These are phyloP conservation scores for Lepiota subincarnata DNA, from an alignment of 768 basidiomycete species.

Conservation along the genomic window DNA sequence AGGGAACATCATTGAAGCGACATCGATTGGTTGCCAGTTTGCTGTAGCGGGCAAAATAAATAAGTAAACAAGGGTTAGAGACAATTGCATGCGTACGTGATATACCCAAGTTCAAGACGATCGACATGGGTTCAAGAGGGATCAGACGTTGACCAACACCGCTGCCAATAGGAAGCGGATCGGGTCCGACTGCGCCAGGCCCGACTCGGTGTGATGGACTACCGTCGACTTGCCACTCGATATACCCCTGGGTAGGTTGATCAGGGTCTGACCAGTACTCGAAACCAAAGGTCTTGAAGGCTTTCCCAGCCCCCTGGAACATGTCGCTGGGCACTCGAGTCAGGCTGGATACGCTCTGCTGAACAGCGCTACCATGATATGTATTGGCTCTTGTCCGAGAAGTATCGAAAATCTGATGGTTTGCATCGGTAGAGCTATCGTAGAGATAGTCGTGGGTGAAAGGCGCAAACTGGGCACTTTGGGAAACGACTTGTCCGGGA, in stretches of 20 bases:
- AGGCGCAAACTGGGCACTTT: conserved; percentile 69
- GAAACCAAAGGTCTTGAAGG: conserved; percentile 42
- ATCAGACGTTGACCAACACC: conserved; percentile 58
- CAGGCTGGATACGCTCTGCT: conserved; percentile 52
- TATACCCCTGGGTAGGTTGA: conserved; percentile 51
- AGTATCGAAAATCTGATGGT: conserved; percentile 31
- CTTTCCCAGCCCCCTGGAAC: conserved; percentile 53
- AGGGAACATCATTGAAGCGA: conserved; percentile 60
- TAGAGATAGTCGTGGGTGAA: conserved; percentile 42
- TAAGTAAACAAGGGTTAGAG: not conserved
- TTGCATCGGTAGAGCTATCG: conserved; percentile 25
- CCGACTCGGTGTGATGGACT: conserved; percentile 45
- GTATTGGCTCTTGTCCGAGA: conserved; percentile 31
- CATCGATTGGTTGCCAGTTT: conserved; percentile 63
- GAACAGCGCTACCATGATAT: conserved; percentile 52
- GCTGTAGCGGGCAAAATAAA: conserved; percentile 24
- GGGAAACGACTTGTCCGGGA: conserved; percentile 60
- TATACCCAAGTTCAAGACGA: conserved; percentile 61
- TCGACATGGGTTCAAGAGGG: conserved; percentile 56
- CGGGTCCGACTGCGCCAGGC: conserved; percentile 46
- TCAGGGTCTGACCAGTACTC: conserved; percentile 70
- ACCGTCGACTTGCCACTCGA: conserved; percentile 74
- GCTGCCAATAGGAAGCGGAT: conserved; percentile 29
- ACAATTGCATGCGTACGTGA: conserved; percentile 37
- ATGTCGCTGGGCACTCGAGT: conserved; percentile 45